A percentile compares a stretch with the other conserved stretches of the same genome.
phyloP scores from a whole-genome alignment of 2,329 filamentous ascomycete species.

The Claviceps quebecensis region DNA sequence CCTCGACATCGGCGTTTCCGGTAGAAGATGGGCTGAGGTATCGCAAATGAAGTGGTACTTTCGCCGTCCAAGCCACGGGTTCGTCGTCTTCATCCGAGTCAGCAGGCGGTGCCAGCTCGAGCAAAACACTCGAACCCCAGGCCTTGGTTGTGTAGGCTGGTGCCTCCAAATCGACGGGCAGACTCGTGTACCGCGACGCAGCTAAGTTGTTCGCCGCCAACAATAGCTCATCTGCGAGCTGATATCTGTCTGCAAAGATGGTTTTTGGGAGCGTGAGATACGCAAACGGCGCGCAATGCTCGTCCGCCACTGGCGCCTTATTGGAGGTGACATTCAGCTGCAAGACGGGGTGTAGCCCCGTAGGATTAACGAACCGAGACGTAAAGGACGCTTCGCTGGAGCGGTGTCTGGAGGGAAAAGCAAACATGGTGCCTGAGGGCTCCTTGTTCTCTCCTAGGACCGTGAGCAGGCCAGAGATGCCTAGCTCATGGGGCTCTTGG shows the following conservation, averaged over 20 bases:
- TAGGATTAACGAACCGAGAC: constrained; percentile 52
- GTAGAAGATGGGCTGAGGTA: constrained; percentile 53
- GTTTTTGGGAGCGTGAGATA: constrained; percentile 70
- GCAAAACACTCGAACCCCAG: constrained; percentile 69
- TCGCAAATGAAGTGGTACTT: constrained; percentile 72
- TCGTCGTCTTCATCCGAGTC: constrained; percentile 16
- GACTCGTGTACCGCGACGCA: constrained; percentile 51
- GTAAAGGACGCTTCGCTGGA: constrained; percentile 45
- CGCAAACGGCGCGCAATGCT: constrained; percentile 59
- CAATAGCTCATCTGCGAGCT: constrained; percentile 64
- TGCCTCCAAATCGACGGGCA: constrained; percentile 79
- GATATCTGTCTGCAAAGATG: constrained; percentile 80
- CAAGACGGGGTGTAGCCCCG: constrained; percentile 73
- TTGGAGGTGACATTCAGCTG: constrained; percentile 47
- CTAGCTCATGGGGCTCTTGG: constrained; percentile 58
- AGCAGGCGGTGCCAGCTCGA: constrained; percentile 52
- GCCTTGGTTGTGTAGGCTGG: constrained; percentile 62
- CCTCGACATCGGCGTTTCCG: constrained; percentile 38
- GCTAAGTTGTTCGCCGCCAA: constrained; percentile 66
- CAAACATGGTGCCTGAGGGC: constrained; percentile 65
- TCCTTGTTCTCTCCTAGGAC: constrained; percentile 63
- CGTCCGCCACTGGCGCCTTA: constrained; percentile 34
- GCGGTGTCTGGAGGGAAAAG: constrained; percentile 66
- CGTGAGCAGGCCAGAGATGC: constrained; percentile 62
- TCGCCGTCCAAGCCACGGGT: constrained; percentile 43